These are phyloP conservation scores for Scedosporium boydii DNA, from an alignment of 2,329 filamentous ascomycete genomes.

Conservation along the genomic window DNA sequence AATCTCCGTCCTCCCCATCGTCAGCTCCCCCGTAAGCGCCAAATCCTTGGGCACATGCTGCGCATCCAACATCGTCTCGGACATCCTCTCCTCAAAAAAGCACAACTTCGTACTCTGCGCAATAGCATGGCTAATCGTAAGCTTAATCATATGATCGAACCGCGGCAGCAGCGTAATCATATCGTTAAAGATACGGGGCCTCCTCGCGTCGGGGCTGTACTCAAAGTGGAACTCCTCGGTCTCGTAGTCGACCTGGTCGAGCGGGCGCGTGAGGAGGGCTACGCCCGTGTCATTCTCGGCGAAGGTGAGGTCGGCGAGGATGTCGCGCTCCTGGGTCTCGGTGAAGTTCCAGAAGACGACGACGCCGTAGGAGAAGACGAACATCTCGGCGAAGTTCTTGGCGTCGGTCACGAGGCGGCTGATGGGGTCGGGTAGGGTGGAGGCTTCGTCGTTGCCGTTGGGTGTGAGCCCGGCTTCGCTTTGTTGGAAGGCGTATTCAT, in stretches of 20 bases:
- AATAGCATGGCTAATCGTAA: constrained; percentile 95
- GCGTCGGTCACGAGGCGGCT: constrained; percentile 59
- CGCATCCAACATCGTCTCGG: constrained; percentile 83
- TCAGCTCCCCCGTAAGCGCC: constrained; percentile 79
- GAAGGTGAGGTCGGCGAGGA: constrained; percentile 90
- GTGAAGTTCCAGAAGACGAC: constrained; percentile 99
- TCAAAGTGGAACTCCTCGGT: constrained; percentile 98
- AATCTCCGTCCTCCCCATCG: constrained; percentile 86
- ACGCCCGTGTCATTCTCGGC: constrained; percentile 27
- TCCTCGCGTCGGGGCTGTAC: constrained; percentile 77
- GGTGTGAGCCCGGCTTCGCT: constrained; percentile 12
- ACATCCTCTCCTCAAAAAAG: constrained; percentile 95
- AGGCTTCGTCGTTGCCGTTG: constrained; percentile 27
- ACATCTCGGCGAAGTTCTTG: constrained; percentile 85
- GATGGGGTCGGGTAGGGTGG: constrained; percentile 29
- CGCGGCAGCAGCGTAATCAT: constrained; percentile 95
- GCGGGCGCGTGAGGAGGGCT: constrained; percentile 61
- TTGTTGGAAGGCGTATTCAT: constrained; percentile 52
- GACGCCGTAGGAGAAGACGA: constrained; percentile 93
- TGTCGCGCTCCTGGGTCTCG: constrained; percentile 90
- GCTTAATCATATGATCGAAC: constrained; percentile 95
- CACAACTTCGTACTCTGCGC: constrained; percentile 94
- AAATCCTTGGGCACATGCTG: constrained; percentile 86
- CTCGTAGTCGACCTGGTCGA: constrained; percentile 86
- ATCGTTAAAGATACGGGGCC: constrained; percentile 93